Base-by-base conservation (phyloP, 2,329 filamentous ascomycete species). In the Aureobasidium sp. region DNA sequence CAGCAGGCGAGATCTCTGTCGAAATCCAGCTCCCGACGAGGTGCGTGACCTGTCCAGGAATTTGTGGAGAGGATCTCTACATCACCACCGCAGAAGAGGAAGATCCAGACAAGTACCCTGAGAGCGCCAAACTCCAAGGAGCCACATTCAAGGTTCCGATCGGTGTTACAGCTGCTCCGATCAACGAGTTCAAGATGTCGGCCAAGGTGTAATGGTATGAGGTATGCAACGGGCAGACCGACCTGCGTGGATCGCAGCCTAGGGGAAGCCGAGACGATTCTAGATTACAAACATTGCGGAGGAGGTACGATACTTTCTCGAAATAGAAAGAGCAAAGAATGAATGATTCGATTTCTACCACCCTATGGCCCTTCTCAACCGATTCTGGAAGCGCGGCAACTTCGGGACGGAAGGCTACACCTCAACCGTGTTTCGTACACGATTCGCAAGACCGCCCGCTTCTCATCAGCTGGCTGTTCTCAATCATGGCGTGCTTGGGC, bases 11-110 rank as follows among this genome's bases (percentile, higher is more conserved):
- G 67, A 74, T 95, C 31, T 78, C 92, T 5, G 90, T 89, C 7
- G 83, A 90, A 75, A 79, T 96, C 64, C 79, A 77, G 60, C 76
- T 95, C 65, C 90, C 91, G 4, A 95, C 91, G 13, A 80, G 81
- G 63, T 88, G 90, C 73, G 83, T 90, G 64, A 94, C 90, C 8
- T 96, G 91, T 74, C 84, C 87, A 21, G 84, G 86, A 64, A 93
- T 96, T 70, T 84, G 86, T 37, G 91, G 89, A 9, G 82, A 80
- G 11, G 78, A 84, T 68, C 77, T 96, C 61, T 88, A 87, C 73
- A 88, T 96, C 69, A 96, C 91, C 21, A 89, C 84, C 60, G 90
- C 90, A 5, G 84, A 86, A 69, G 85, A 88, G 63, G 80, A 84
- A 64, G 80, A 81, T 9, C 83, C 85, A 47, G 84, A 85, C 47